A percentile compares a stretch with the other conserved stretches of the same genome.
Evolutionary conservation across 2,329 filamentous ascomycete genomes (phyloP).

Genomic region (Graphilbum fragrans): DNA sequence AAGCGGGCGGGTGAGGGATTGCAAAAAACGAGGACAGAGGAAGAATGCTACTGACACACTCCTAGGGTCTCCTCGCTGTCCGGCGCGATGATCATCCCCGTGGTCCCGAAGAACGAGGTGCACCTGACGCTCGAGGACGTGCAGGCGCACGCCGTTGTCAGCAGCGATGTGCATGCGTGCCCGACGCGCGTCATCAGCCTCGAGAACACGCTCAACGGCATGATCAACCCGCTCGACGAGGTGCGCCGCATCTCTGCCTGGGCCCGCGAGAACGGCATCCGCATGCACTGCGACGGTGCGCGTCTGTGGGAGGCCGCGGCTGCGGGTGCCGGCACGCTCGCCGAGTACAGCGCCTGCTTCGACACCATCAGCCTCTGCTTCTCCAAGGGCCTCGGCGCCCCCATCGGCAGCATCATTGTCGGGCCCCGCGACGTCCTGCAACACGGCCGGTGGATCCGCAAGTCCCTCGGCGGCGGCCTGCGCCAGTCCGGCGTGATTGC

Average conservation of each 20-base stretch:
- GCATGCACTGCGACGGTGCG: conserved; percentile 38
- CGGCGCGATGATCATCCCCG: conserved; percentile 55
- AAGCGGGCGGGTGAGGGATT: conserved; percentile 44
- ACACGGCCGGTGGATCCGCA: conserved; percentile 63
- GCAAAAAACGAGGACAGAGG: too few relatives aligned
- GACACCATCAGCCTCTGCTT: conserved; percentile 48
- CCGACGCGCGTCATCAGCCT: conserved; percentile 72
- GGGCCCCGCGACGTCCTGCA: conserved; percentile 42
- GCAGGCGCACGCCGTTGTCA: conserved; percentile 48
- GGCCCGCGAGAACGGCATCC: conserved; percentile 39
- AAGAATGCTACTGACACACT: not conserved
- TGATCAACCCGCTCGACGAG: conserved; percentile 66
- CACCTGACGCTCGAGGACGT: conserved; percentile 72
- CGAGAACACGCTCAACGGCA: conserved; percentile 76
- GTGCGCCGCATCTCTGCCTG: conserved; percentile 57
- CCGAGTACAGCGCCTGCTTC: conserved; percentile 30
- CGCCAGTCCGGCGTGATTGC: conserved; percentile 67
- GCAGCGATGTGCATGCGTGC: conserved; percentile 62
- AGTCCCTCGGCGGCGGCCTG: conserved; percentile 68
- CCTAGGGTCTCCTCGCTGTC: conserved; percentile 57
- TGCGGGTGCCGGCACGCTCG: conserved; percentile 27
- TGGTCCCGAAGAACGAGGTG: conserved; percentile 57
- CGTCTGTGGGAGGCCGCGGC: conserved; percentile 38
- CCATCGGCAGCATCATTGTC: conserved; percentile 35
- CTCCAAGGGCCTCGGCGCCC: conserved; percentile 40